Evolutionary conservation across 2,329 filamentous ascomycete genomes (phyloP).

Genomic region (Cercospora canescens): DNA sequence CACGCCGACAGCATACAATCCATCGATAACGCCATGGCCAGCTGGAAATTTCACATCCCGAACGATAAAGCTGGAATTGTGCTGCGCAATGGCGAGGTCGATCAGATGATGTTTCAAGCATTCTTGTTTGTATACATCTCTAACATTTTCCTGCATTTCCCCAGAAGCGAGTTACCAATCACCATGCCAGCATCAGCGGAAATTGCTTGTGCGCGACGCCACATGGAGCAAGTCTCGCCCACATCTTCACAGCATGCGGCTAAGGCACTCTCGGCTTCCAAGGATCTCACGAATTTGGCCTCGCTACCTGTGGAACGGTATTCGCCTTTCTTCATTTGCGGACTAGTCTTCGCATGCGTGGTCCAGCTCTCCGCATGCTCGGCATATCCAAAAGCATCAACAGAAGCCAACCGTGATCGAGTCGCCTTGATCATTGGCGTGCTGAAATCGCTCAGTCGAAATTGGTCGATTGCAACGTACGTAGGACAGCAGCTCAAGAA

Average conservation of each 20-base stretch:
- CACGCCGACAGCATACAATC: constrained; percentile 49
- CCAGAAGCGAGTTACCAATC: constrained; percentile 70
- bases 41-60: constrained; percentile 80
- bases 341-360: constrained; percentile 74
- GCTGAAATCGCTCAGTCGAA: constrained; percentile 64
- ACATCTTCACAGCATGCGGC: constrained; percentile 60
- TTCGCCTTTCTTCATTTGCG: constrained; percentile 82
- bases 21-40: constrained; percentile 63
- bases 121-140: constrained; percentile 71
- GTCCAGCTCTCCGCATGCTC: constrained; percentile 81
- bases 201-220: constrained; percentile 42
- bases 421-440: constrained; percentile 76
- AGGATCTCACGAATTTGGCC: constrained; percentile 72
- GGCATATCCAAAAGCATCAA: constrained; percentile 57
- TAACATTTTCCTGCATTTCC: constrained; percentile 75
- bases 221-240: constrained; percentile 53
- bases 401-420: constrained; percentile 66
- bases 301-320: constrained; percentile 74
- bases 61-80: constrained; percentile 69
- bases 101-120: constrained; percentile 91
- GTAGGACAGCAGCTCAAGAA: constrained; percentile 73
- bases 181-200: constrained; percentile 56
- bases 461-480: constrained; percentile 71
- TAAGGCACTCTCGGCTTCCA: constrained; percentile 78
- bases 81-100: constrained; percentile 68